Evolutionary conservation across 2,329 filamentous ascomycete genomes (phyloP), one percentile per base, ranked within the genome.

Genomic region (Apiospora aurea): DNA sequence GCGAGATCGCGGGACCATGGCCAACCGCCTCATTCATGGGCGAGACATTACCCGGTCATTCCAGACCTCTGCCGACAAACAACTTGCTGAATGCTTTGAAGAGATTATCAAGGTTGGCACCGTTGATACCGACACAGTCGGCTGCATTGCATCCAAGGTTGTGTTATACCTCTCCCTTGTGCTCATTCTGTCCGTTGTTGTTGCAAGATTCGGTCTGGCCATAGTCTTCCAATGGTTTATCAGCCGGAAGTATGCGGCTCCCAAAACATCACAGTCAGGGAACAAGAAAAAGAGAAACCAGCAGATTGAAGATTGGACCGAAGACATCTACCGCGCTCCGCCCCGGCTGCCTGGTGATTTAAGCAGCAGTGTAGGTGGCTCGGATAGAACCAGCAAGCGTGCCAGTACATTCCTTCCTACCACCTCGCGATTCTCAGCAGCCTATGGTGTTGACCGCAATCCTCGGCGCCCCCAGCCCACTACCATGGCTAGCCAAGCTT

Each of bases 281-380:
- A 90, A 96, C 80, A 90, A 92, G 75, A 95, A 96, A 81, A 93
- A 95, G 83, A 91, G 96, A 72, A 93, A 95, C 76, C 91, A 93
- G 77, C 95, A 98, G 83, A 99, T 99, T 75, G 96, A 99, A 82
- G 96, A 98, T 78, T 99, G 96, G 96, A 93, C 92, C 18, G 94
- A 98, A 75, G 96, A 99, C 79, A 99, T 99, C 77, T 98, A 99
- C 82, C 93, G 95, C 61, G 93, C 96, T 4, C 94, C 95, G 34
- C 91, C 93, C 71, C 93, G 95, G 75, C 87, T 98, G 75, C 89
- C 92, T 4, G 96, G 91, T 24, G 90, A 97, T 77, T 85, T 92
- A 57, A 89, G 90, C 72, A 92, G 90, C 78, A 91, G 89, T 69
- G 88, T 90, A 73, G 87, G 87, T 14, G 83, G 85, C 69, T 90